Evolutionary conservation across 176 grass and related monocot genomes (phyloP), one percentile per base, ranked within the genome.

Genomic region (Canna indica): DNA sequence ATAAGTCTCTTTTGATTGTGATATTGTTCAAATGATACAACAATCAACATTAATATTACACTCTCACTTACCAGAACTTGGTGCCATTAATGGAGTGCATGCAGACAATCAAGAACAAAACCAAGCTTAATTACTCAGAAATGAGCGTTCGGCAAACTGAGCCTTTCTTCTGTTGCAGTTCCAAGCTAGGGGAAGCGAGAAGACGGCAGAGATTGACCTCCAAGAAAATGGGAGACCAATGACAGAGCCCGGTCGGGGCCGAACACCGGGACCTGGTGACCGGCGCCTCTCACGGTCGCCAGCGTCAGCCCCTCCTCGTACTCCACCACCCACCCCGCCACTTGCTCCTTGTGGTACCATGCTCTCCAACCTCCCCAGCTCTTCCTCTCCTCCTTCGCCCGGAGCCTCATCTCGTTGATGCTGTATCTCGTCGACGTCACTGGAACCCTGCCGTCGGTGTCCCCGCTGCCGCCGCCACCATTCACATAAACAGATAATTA

Each of bases 191-290:
- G 33, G 14, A 57, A 82, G 15, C 84, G 67, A 0, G 74, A 61
- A 7, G 86, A 64, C 5, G 88, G 84, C 74, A 90, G 81, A 0
- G 78, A 24, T 53, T 79, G 78, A 48, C 86, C 86, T 1, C 31
- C n/a, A 12, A 96, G 83, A 77, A 97, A 97, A 65, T 92, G 93
- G 69, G 83, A 66, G 73, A 92, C 60, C 77, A 96, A 52, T 56
- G 79, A 83, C 41, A 97, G 83, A 1, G 88, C 82, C 16, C 73
- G 77, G 42, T 28, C 77, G 0, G 92, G 93, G 57, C 81, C 81
- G 70, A 96, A 96, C 65, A 84, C 83, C 34, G 92, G 93, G 58
- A 96, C 93, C 74, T 96, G 93, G 83, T 91, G 93, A 0, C 93
- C 93, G 0, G 93, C 92, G 17, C 93, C 93, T 62, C 93, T 85